Base-by-base conservation (phyloP, 225 moss, liverwort and hornwort species). In the Climacium dendroides region DNA sequence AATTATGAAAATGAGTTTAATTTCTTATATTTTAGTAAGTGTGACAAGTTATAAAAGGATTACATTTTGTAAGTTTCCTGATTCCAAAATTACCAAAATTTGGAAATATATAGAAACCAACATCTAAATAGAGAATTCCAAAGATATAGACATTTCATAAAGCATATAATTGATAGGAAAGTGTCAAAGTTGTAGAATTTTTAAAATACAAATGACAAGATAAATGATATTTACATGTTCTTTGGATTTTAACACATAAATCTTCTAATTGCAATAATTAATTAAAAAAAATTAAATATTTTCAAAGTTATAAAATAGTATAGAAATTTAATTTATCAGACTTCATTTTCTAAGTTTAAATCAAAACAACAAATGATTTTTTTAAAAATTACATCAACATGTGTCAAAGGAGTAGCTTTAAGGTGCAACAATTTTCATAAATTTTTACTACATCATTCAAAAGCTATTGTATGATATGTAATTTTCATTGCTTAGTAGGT, bases 261-360 rank as follows among this genome's bases (percentile, higher is more conserved):
- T 8, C 15, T 70, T 70, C 5, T 1, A 70, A 70, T 0, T 47
- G 0, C 6, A 72, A 28, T 29, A 29, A 10, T 0, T 28, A 6
- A 45, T 43, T 43, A 6, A 28, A n/a, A n/a, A n/a, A n/a, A n/a
- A 45, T 26, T 43, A 2, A 15, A 5, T 15, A 41, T 9, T 9
- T 16, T 5, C 2, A 10, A 43, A 43, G 0, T 16, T 16, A 9
- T 41, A 5, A 15, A 15, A 70, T 71, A 15, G 15, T 26, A 43
- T 26, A 71, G 9, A 26, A 15, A 26, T 5, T 15, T 5, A 15
- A 9, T 9, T 26, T 1, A 28, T 28, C 9, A 71, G 3, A 3
- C 9, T 26, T 43, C 5, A 26, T 43, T 41, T 43, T 37, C 1
- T 12, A 37, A 22, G 4, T 23, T 43, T 2, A 71, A 71, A 25